A percentile compares a stretch with the other conserved stretches of the same genome.
phyloP scores from a whole-genome alignment of 108 stramenopile species.

The Cyclotella cryptica region DNA sequence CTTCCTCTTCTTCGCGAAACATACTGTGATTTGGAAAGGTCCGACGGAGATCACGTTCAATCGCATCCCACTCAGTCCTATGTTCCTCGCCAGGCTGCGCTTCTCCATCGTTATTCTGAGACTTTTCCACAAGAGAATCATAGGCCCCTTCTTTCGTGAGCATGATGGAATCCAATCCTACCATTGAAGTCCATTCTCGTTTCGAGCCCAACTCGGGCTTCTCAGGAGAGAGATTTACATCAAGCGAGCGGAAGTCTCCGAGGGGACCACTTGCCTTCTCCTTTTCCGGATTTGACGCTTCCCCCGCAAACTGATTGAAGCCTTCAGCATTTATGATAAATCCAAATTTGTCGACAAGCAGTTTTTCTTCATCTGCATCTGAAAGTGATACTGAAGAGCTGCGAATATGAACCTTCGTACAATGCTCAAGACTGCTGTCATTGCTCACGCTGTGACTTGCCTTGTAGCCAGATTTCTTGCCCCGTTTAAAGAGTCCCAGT shows the following conservation, averaged over 20 bases:
- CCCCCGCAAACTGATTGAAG: not conserved
- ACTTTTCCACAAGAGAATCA: not conserved
- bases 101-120: not conserved
- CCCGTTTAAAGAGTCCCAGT: not conserved
- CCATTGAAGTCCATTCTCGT: not conserved
- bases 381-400: not conserved
- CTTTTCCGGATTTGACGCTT: not conserved
- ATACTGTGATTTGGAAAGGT: conserved; percentile 88
- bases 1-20: conserved; percentile 63
- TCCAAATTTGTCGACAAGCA: conserved; percentile 10
- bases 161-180: not conserved
- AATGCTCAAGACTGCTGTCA: not conserved
- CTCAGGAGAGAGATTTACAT: not conserved
- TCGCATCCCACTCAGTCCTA: conserved; percentile 55
- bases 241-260: too few species aligned
- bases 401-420: not conserved
- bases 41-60: conserved; percentile 86
- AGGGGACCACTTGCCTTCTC: not conserved
- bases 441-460: not conserved
- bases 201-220: not conserved
- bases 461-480: not conserved
- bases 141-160: not conserved
- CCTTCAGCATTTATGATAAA: not conserved
- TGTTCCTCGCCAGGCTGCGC: not conserved
- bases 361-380: not conserved